Conservation (phyloP, 495 filamentous ascomycete species). For the Xylaria acuta region DNA sequence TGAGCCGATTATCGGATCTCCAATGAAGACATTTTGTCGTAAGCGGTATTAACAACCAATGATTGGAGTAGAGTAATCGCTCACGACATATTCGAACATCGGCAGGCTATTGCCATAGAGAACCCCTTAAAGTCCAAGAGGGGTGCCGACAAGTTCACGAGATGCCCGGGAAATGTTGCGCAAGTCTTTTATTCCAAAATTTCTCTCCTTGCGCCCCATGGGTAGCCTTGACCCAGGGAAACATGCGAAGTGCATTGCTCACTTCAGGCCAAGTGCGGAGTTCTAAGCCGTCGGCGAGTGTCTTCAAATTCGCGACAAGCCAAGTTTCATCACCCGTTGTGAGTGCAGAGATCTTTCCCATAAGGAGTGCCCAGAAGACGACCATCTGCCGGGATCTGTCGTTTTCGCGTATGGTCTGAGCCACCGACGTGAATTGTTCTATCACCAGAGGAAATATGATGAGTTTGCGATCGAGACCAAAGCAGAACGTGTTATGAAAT, state of each 20-base stretch:
- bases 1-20: conserved; percentile 20
- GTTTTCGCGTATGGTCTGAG: not conserved
- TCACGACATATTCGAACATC: not conserved
- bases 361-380: conserved; percentile 19
- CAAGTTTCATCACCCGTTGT: not conserved
- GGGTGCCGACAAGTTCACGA: not conserved
- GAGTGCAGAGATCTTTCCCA: conserved; percentile 8
- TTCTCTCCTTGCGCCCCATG: not conserved
- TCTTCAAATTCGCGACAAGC: conserved; percentile 23
- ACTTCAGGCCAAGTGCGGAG: conserved; percentile 15
- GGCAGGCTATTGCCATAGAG: not conserved
- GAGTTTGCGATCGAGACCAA: not conserved
- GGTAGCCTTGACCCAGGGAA: conserved; percentile 14
- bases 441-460: not conserved
- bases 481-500: conserved; percentile 20
- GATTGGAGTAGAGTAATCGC: not conserved
- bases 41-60: not conserved
- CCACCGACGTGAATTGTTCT: not conserved
- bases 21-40: not conserved
- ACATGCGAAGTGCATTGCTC: not conserved
- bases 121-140: not conserved
- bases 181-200: conserved; percentile 2
- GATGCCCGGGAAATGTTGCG: not conserved
- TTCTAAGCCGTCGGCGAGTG: not conserved
- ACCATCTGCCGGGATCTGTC: not conserved